phyloP scores from a whole-genome alignment of 2,329 filamentous ascomycete species.

The Didymella arachidicola region DNA sequence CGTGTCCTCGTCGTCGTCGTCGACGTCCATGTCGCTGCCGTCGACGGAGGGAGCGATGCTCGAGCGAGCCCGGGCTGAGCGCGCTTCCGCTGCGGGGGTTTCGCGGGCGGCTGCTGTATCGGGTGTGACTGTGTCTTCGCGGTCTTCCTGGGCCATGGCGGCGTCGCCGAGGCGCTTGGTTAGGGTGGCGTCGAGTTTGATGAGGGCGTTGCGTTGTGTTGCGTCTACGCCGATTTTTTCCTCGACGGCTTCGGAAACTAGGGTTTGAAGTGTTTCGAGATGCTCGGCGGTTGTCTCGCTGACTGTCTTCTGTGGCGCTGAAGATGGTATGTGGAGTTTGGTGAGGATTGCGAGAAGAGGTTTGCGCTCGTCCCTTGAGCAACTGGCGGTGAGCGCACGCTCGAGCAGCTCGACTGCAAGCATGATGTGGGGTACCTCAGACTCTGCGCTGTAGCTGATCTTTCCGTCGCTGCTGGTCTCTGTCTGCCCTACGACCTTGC shows the following conservation, averaged over 20 bases:
- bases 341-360: slow-evolving; percentile 68
- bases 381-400: slow-evolving; percentile 69
- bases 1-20: slow-evolving; percentile 44
- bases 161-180: slow-evolving; percentile 60
- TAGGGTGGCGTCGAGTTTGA: slow-evolving; percentile 60
- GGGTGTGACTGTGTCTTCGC: slow-evolving; percentile 27
- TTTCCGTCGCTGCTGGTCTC: slow-evolving; percentile 56
- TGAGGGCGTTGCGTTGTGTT: slow-evolving; percentile 61
- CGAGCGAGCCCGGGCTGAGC: slow-evolving; percentile 4
- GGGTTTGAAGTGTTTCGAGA: slow-evolving; percentile 51
- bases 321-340: slow-evolving; percentile 80
- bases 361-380: slow-evolving; percentile 84
- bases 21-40: slow-evolving; percentile 27
- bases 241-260: slow-evolving; percentile 58
- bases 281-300: slow-evolving; percentile 31
- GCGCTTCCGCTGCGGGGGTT: slow-evolving; percentile 3
- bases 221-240: slow-evolving; percentile 60
- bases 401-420: slow-evolving; percentile 81
- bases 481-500: slow-evolving; percentile 73
- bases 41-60: slow-evolving; percentile 20
- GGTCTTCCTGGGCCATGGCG: slow-evolving; percentile 7
- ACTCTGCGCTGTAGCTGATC: slow-evolving; percentile 64
- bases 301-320: slow-evolving; percentile 47
- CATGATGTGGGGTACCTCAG: slow-evolving; percentile 80
- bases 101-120: slow-evolving; percentile 24